Conservation (phyloP, 768 basidiomycete genomes). For the Clitopilus hobsonii region DNA sequence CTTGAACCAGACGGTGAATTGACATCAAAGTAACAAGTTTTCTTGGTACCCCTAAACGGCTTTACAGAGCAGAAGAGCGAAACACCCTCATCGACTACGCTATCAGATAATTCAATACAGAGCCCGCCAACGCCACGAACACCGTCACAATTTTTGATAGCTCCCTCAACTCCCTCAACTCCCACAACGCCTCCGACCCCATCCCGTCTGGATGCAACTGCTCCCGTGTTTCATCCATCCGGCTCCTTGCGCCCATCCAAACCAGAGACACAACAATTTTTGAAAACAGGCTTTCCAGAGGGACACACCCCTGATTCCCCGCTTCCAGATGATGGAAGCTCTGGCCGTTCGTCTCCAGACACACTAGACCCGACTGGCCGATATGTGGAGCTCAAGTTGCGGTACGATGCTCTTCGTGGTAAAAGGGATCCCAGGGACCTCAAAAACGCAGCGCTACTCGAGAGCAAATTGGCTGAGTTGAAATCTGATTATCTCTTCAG, state of each 20-base stretch:
- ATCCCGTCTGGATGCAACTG: constrained; percentile 32
- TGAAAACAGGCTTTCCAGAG: not conserved
- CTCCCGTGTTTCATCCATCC: constrained; percentile 34
- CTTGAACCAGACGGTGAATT: constrained; percentile 36
- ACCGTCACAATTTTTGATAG: constrained; percentile 24
- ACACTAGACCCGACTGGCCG: constrained; percentile 52
- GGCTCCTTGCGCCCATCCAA: not conserved
- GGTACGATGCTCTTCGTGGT: constrained; percentile 42
- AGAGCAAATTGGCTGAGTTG: constrained; percentile 34
- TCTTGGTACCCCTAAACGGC: too few species aligned
- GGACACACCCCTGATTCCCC: not conserved
- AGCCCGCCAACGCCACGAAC: constrained; percentile 30
- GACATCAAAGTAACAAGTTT: too few species aligned
- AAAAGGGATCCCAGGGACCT: constrained; percentile 17
- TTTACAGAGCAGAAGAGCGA: not conserved
- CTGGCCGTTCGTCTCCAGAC: constrained; percentile 29
- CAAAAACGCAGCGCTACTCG: constrained; percentile 31
- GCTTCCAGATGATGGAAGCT: constrained; percentile 16
- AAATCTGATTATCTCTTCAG: constrained; percentile 69
- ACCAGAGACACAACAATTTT: not conserved
- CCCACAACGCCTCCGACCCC: constrained; percentile 11
- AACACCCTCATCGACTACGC: too few species aligned
- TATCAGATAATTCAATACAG: constrained; percentile 6
- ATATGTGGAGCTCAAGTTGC: constrained; percentile 61
- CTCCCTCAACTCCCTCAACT: constrained; percentile 16